Percentiles rank a stretch among this genome's conserved stretches.
Conservation (phyloP, 192 early-diverging fungal genomes). For the Rhizophagus sp. region DNA sequence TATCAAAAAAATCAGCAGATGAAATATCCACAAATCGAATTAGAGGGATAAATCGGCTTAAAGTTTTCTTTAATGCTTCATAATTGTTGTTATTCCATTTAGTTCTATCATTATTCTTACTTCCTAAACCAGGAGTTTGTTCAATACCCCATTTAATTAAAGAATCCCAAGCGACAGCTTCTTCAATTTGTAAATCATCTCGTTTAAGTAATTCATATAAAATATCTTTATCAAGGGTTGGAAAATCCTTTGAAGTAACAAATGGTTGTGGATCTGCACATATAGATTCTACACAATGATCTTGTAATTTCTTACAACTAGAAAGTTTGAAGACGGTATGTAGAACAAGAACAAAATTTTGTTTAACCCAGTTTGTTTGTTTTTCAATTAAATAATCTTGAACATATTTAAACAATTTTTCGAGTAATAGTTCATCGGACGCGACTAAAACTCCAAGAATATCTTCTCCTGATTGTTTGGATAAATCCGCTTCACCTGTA, state of each 20-base stretch:
- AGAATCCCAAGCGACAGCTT: constrained; percentile 8
- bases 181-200: background rate
- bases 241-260: constrained; percentile 8
- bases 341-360: constrained; percentile 2
- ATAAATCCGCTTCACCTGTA: constrained; percentile 13
- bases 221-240: too few species aligned
- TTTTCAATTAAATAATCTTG: constrained; percentile 22
- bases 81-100: constrained; percentile 11
- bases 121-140: background rate
- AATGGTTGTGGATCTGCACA: constrained; percentile 7
- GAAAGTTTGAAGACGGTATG: background rate
- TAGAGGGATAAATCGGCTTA: background rate
- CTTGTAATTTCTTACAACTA: background rate
- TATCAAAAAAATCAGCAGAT: background rate
- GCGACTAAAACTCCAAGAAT: constrained; percentile 16
- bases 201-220: too few species aligned
- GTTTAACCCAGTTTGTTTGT: background rate
- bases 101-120: background rate
- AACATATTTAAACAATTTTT: constrained; percentile 6
- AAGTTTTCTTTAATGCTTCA: background rate
- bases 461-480: background rate
- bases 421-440: constrained; percentile 6
- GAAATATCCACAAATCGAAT: constrained; percentile 14
- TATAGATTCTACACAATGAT: constrained; percentile 5
- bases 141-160: constrained; percentile 23